These are phyloP conservation scores for Wickerhamomyces bovis DNA, from an alignment of 805 yeast genomes.

Conservation along the genomic window DNA sequence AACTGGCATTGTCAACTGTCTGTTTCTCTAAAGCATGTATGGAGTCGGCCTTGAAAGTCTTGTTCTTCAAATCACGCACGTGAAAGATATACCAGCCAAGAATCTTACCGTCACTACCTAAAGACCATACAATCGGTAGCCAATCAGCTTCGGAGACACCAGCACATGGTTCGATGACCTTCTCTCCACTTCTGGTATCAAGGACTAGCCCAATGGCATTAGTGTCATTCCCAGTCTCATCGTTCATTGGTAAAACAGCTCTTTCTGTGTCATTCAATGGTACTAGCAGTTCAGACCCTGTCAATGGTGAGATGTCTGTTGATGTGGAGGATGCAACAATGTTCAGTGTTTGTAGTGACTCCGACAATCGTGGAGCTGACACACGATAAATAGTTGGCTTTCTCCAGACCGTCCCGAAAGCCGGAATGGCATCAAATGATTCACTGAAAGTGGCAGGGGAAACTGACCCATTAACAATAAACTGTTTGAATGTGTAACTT, in stretches of 20 bases:
- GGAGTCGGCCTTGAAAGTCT: conserved; percentile 22
- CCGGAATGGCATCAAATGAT: conserved; percentile 41
- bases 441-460: conserved; percentile 22
- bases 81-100: conserved; percentile 63
- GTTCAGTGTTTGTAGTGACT: conserved; percentile 26
- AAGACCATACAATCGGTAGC: conserved; percentile 58
- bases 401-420: conserved; percentile 47
- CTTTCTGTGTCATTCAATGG: conserved; percentile 64
- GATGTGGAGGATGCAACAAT: conserved; percentile 59
- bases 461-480: conserved; percentile 8
- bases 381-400: conserved; percentile 39
- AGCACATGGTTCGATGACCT: conserved; percentile 46
- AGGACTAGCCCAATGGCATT: conserved; percentile 65
- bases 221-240: conserved; percentile 58
- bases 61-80: conserved; percentile 39
- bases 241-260: conserved; percentile 69
- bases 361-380: conserved; percentile 36
- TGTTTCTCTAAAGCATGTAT: conserved; percentile 1
- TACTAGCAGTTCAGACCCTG: conserved; percentile 31
- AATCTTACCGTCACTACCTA: conserved; percentile 59
- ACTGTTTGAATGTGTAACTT: conserved; percentile 19
- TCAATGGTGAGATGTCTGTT: conserved; percentile 50
- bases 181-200: conserved; percentile 44
- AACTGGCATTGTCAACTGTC: background rate
- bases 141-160: conserved; percentile 54